These are phyloP conservation scores for Claviceps maximensis DNA, from an alignment of 2,329 filamentous ascomycete species.

Conservation along the genomic window DNA sequence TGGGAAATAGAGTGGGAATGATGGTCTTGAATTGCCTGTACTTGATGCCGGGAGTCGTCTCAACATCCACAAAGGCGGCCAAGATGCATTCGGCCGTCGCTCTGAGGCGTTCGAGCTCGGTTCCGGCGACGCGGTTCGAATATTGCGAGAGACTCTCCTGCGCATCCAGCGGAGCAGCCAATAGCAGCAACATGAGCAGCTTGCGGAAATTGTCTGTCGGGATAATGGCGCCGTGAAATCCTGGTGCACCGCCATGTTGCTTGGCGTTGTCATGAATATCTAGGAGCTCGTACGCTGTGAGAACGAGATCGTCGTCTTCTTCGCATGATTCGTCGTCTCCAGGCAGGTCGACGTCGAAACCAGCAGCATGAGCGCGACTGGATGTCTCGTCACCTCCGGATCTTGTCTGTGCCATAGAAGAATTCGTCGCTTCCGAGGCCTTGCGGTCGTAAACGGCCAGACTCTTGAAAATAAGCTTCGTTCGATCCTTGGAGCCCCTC, in stretches of 20 bases:
- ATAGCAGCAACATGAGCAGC: slow-evolving; percentile 55
- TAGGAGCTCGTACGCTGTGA: slow-evolving; percentile 56
- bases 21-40: slow-evolving; percentile 48
- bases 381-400: background rate
- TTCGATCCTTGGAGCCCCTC: slow-evolving; percentile 41
- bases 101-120: slow-evolving; percentile 45
- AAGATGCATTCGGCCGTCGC: slow-evolving; percentile 51
- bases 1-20: slow-evolving; percentile 47
- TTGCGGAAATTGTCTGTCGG: slow-evolving; percentile 61
- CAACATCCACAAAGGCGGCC: slow-evolving; percentile 51
- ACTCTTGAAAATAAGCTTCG: slow-evolving; percentile 56
- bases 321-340: slow-evolving; percentile 32
- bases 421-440: slow-evolving; percentile 21
- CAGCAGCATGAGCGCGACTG: slow-evolving; percentile 13
- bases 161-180: slow-evolving; percentile 49
- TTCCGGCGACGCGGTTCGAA: slow-evolving; percentile 39
- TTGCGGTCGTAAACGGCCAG: slow-evolving; percentile 58
- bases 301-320: slow-evolving; percentile 47
- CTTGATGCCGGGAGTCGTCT: slow-evolving; percentile 49
- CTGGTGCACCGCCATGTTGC: slow-evolving; percentile 34
- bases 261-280: slow-evolving; percentile 50
- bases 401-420: background rate
- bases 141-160: slow-evolving; percentile 54
- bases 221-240: slow-evolving; percentile 52
- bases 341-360: slow-evolving; percentile 34